Base-by-base conservation (phyloP, 768 basidiomycete genomes). In the Naematelia aurantialba region DNA sequence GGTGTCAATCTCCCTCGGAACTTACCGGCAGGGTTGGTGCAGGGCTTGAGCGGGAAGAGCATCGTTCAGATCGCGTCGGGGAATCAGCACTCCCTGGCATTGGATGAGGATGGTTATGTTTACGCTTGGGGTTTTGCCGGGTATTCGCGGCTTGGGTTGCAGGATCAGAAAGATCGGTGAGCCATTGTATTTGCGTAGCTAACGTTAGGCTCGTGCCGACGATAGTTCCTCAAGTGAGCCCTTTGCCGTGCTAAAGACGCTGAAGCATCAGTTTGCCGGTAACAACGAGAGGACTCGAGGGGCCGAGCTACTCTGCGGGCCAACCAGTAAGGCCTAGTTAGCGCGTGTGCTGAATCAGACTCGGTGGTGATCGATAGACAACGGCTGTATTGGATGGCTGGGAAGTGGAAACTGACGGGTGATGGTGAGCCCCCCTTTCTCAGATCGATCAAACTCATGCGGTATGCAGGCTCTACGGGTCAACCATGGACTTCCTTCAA, bases 341-440 rank as follows among this genome's bases (percentile, higher is more conserved):
- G 45, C n/a, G 24, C n/a, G 54, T 52, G 25, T 58, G 27, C 45
- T 60, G 45, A 61, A 5, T 5, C 49, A 74, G 72, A 61, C 50
- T 75, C 71, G 14, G 63, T 76, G 12, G 69, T 92, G 83, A 82
- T 88, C 87, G 85, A 87, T 87, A 45, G 89, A 87, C 34, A 91
- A 87, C 81, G 87, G 84, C 65, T 67, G 73, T 69, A 69, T 52
- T 57, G 52, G 66, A 70, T 78, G 45, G 68, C 70, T 42, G 78
- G 78, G 13, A 75, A 91, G 85, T 98, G 89, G 89, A 97, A 97
- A 78, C 89, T 86, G 63, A 91, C 90, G 4, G 93, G 93, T 11
- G 93, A 96, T 77, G 93, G 91, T 84, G 67, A 45, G 66, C 58
- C 46, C 27, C 45, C 34, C 21, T 50, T n/a, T n/a, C 22, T 59